phyloP scores from a whole-genome alignment of 139 green algal species.

The Coccomyxa sp. region DNA sequence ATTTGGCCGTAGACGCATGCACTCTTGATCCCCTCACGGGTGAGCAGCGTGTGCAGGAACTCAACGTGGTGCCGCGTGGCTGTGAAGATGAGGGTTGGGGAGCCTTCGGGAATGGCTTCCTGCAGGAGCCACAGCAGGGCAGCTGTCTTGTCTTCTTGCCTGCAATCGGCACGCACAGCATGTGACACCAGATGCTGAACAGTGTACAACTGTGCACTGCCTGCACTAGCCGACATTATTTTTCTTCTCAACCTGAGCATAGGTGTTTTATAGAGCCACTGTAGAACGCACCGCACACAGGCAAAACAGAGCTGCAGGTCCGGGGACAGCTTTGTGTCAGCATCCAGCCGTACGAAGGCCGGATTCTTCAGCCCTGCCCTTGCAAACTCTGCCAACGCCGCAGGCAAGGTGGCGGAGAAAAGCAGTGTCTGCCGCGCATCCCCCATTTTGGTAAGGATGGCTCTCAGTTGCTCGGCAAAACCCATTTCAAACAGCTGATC shows the following conservation, averaged over 20 bases:
- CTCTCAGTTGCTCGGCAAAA: slow-evolving; percentile 82
- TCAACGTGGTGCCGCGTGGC: slow-evolving; percentile 95
- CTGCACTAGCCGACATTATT: neutral
- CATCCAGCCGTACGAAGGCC: slow-evolving; percentile 89
- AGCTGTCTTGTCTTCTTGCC: slow-evolving; percentile 84
- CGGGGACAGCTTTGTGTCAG: slow-evolving; percentile 81
- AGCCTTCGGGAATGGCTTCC: slow-evolving; percentile 58
- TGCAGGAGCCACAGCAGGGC: slow-evolving; percentile 86
- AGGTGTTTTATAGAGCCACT: neutral
- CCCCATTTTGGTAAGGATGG: slow-evolving; percentile 67
- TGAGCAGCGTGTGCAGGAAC: slow-evolving; percentile 77
- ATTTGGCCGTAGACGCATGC: slow-evolving; percentile 88
- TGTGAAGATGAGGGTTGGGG: slow-evolving; percentile 84
- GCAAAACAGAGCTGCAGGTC: slow-evolving; percentile 83
- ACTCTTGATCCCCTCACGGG: slow-evolving; percentile 53
- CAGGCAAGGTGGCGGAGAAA: slow-evolving; percentile 92
- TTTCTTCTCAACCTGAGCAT: neutral
- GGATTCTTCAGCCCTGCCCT: slow-evolving; percentile 73
- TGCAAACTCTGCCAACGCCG: slow-evolving; percentile 91
- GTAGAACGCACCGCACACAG: slow-evolving; percentile 48
- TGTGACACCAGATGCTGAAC: neutral
- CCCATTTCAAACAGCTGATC: slow-evolving; percentile 99
- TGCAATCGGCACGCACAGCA: slow-evolving; percentile 8
- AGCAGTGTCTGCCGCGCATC: slow-evolving; percentile 87
- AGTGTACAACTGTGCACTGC: neutral